Base-by-base conservation (phyloP, 176 grass and related monocot genomes). In the Thinopyrum elongatum region DNA sequence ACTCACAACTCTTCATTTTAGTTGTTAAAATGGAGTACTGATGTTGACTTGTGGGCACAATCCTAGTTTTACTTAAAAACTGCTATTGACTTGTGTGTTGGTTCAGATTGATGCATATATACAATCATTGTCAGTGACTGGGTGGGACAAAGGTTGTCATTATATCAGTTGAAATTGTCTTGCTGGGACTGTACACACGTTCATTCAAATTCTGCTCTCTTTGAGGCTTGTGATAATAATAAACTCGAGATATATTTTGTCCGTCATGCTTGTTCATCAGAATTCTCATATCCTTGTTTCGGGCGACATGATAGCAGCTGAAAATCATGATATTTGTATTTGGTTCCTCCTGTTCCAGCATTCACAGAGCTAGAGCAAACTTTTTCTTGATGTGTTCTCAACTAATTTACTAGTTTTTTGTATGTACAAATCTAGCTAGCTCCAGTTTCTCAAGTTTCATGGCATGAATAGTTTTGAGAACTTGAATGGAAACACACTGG, bases 391-490 rank as follows among this genome's bases (percentile, higher is more conserved):
- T 42, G 61, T 33, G 82, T 69, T 86, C 1, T 68, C 8, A 67
- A 58, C 78, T 71, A 49, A 28, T 85, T 80, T 85, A 65, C 39
- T 62, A 29, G 59, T 31, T 79, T 82, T 55, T 16, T 51, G 1
- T 49, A 26, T 51, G n/a, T 38, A 41, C 31, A n/a, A 58, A 30
- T 60, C 7, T 31, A 82, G 58, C 7, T 30, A 84, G 59, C 57
- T 67, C 28, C 26, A 81, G 35, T 30, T 74, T 34, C 44, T 60
- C 31, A 15, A 51, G 4, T 53, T 83, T 33, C 15, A 51, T 65
- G 57, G 10, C 21, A 79, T 79, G 7, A 60, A 13, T 81, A 7
- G 7, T 53, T 22, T 67, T 85, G 25, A 31, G 14, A 74, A 60
- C 8, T 76, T 67, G 25, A 38, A 74, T 61, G 35, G 36, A 47